phyloP scores from a whole-genome alignment of 805 yeast genomes.

The Ogataea paradorogensis region DNA sequence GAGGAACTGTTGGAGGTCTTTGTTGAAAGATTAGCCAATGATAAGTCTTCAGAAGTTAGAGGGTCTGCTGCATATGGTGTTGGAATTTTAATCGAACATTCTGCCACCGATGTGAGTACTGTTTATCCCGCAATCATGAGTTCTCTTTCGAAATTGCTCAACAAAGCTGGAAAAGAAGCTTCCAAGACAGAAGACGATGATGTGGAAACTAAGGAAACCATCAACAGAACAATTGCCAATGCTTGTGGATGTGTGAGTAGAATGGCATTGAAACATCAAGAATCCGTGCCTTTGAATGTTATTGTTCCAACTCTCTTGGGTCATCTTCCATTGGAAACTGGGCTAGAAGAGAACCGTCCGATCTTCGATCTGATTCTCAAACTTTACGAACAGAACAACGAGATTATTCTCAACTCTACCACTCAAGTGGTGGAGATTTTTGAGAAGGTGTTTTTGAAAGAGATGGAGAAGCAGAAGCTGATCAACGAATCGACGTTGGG shows the following conservation, averaged over 20 bases:
- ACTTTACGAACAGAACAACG: conserved; percentile 64
- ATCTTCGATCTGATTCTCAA: conserved; percentile 74
- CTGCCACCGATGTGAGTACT: conserved; percentile 53
- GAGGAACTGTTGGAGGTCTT: conserved; percentile 71
- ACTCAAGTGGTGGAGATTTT: conserved; percentile 65
- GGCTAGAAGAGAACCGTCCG: conserved; percentile 90
- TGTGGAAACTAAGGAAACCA: conserved; percentile 74
- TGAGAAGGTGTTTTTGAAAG: conserved; percentile 69
- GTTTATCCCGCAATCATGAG: conserved; percentile 67
- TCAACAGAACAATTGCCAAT: conserved; percentile 84
- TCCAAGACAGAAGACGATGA: conserved; percentile 60
- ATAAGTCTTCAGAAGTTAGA: conserved; percentile 81
- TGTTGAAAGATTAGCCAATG: conserved; percentile 64
- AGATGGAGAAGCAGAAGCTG: conserved; percentile 67
- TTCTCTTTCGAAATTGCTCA: conserved; percentile 66
- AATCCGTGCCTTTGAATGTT: conserved; percentile 71
- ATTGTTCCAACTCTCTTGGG: conserved; percentile 70
- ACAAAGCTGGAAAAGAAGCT: conserved; percentile 72
- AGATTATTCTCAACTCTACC: conserved; percentile 51
- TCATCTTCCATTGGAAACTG: conserved; percentile 84
- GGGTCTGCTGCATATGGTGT: conserved; percentile 96
- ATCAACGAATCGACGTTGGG: conserved; percentile 76
- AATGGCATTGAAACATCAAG: conserved; percentile 71
- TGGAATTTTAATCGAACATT: conserved; percentile 65
- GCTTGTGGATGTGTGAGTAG: conserved; percentile 98